Evolutionary conservation across 352 stramenopile genomes (phyloP), one percentile per base, ranked within the genome.

Genomic region (Halophytophthora batemanensis): DNA sequence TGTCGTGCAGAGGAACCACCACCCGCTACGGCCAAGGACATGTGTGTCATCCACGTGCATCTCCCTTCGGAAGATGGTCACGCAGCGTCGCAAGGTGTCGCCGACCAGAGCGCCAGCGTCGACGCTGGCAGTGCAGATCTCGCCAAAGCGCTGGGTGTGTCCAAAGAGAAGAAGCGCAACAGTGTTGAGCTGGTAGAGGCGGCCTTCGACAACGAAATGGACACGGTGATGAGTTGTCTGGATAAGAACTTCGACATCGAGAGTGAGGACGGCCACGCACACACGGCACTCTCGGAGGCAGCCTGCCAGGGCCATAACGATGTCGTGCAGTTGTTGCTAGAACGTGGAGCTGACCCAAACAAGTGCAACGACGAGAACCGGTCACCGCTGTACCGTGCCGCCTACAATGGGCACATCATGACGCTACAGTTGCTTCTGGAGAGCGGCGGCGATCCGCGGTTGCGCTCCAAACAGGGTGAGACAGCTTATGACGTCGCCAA

Each of bases 221-320:
- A 87, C 0, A 69, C 64, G 2, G 64, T 96, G 5, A 61, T 83
- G 7, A 67, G 72, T 12, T 79, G 64, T 40, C 43, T 97, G 4
- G 84, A 92, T 37, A 90, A 95, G 47, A 93, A 89, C 35, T 96
- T 90, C 53, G 81, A 95, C 40, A 53, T 96, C 11, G 88, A 97
- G 31, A 91, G 73, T 17, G 65, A 85, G 33, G 88, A 97, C 41
- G 87, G 82, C 14, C 84, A 94, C 36, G 69, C 79, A 5, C 87
- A 97, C 58, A 96, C 88, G 7, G 73, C 86, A 7, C 59, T 97
- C 0, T 93, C 81, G 0, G 89, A 97, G 61, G 89, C 88, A 2
- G 78, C 84, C 0, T 87, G 74, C n/a, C 87, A 97, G 52, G 87
- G 86, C 2, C 76, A 96, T 47, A 63, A 67, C 6, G 67, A 78